A percentile compares a stretch with the other conserved stretches of the same genome.
phyloP scores from a whole-genome alignment of 306 rosid species.

The Cercis canadensis region DNA sequence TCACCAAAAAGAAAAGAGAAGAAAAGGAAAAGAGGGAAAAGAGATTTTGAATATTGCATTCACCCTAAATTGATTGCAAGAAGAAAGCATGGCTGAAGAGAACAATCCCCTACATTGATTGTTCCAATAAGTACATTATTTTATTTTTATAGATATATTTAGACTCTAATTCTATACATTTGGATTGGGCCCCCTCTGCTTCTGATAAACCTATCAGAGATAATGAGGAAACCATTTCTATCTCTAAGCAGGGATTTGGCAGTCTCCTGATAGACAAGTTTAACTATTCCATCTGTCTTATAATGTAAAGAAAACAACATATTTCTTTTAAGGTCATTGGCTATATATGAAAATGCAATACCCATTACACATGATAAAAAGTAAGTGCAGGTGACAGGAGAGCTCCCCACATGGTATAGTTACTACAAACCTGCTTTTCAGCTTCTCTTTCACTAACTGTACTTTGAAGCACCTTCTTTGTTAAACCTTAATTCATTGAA shows the following conservation, averaged over 20 bases:
- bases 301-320: neutral
- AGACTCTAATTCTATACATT: too few species aligned
- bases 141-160: too few species aligned
- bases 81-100: neutral
- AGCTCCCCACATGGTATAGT: constrained; percentile 7
- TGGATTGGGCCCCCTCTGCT: neutral
- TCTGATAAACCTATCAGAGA: constrained; percentile 15
- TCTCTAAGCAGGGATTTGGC: constrained; percentile 10
- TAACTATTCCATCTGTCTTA: constrained; percentile 27
- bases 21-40: constrained; percentile 10
- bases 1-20: neutral
- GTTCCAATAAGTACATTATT: neutral
- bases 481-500: constrained; percentile 64
- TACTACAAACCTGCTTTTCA: constrained; percentile 78
- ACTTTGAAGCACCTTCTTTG: constrained; percentile 74
- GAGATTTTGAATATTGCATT: constrained; percentile 16
- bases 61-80: neutral
- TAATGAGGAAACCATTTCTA: constrained; percentile 21
- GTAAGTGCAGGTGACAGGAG: constrained; percentile 22
- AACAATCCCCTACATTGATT: neutral
- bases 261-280: constrained; percentile 33
- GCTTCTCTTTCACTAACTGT: constrained; percentile 81
- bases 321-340: constrained; percentile 7
- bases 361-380: constrained; percentile 11
- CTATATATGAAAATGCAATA: constrained; percentile 19